These are phyloP conservation scores for Obba rivulosa DNA, from an alignment of 768 basidiomycete species.

Conservation along the genomic window DNA sequence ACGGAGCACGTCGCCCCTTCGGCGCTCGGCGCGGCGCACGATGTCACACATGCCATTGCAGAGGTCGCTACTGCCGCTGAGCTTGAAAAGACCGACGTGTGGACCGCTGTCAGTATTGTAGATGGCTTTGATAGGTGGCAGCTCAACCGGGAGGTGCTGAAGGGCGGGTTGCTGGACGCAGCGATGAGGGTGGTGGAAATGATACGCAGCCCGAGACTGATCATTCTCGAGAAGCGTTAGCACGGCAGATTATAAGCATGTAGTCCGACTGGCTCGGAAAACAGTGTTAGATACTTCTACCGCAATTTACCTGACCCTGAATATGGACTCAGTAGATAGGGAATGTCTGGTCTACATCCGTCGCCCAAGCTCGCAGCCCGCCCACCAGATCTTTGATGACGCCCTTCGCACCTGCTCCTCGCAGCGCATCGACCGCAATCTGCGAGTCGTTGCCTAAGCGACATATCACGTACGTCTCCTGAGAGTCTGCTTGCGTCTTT, in stretches of 20 bases:
- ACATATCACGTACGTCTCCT: conserved; percentile 60
- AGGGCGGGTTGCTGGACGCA: conserved; percentile 4
- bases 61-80: conserved; percentile 29
- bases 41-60: conserved; percentile 61
- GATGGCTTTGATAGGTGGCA: conserved; percentile 40
- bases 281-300: too few species aligned
- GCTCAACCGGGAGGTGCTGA: conserved; percentile 12
- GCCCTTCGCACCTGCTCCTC: conserved; percentile 26
- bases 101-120: conserved; percentile 41
- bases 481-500: conserved; percentile 10
- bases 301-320: too few species aligned
- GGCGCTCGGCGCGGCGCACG: conserved; percentile 31
- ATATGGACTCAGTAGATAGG: conserved; percentile 59
- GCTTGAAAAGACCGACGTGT: conserved; percentile 17
- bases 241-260: too few species aligned
- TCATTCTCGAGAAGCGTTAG: conserved; percentile 18
- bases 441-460: conserved; percentile 92
- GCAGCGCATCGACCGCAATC: conserved; percentile 68
- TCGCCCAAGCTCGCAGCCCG: conserved; percentile 78
- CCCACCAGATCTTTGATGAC: conserved; percentile 70
- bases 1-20: conserved; percentile 55
- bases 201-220: conserved; percentile 17
- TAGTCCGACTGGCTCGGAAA: too few species aligned
- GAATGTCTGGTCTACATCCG: conserved; percentile 66
- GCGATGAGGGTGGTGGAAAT: conserved; percentile 12